phyloP scores from a whole-genome alignment of 768 basidiomycete species.

The Tylopilus vinaceipallidus region DNA sequence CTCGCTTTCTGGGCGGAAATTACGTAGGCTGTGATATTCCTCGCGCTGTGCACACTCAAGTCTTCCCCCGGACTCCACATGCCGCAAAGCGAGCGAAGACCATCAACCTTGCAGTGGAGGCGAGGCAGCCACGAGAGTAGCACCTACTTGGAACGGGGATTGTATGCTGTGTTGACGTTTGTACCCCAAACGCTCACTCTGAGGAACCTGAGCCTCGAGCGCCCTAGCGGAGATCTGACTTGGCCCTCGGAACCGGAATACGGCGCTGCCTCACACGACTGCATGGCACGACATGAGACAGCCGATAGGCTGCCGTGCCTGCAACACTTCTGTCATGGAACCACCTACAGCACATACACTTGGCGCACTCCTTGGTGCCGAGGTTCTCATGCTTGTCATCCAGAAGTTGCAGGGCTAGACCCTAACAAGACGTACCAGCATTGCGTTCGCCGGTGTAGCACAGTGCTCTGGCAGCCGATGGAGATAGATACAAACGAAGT shows the following conservation, averaged over 20 bases:
- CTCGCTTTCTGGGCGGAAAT: constrained; percentile 22
- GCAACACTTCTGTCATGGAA: background rate
- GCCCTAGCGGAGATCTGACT: constrained; percentile 12
- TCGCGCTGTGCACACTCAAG: constrained; percentile 1
- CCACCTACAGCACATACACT: background rate
- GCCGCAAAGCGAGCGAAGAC: constrained; percentile 7
- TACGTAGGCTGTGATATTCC: constrained; percentile 10
- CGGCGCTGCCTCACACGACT: constrained; percentile 1
- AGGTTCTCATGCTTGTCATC: constrained; percentile 7
- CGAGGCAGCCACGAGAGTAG: constrained; percentile 13
- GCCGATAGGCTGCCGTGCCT: background rate
- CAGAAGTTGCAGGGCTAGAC: constrained; percentile 1
- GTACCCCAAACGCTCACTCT: constrained; percentile 5
- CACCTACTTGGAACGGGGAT: constrained; percentile 9
- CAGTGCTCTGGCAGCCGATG: background rate
- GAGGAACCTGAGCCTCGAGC: constrained; percentile 3
- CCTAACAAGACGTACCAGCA: background rate
- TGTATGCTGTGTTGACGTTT: background rate
- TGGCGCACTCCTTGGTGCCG: background rate
- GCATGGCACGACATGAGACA: constrained; percentile 7
- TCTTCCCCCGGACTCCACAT: constrained; percentile 1
- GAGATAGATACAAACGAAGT: constrained; percentile 13
- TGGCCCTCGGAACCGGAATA: constrained; percentile 25
- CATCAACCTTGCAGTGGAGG: constrained; percentile 20
- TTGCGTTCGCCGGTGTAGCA: background rate